Evolutionary conservation across 2,329 filamentous ascomycete species (phyloP), one percentile per base, ranked within the genome.

Genomic region (Lachnellula suecica): DNA sequence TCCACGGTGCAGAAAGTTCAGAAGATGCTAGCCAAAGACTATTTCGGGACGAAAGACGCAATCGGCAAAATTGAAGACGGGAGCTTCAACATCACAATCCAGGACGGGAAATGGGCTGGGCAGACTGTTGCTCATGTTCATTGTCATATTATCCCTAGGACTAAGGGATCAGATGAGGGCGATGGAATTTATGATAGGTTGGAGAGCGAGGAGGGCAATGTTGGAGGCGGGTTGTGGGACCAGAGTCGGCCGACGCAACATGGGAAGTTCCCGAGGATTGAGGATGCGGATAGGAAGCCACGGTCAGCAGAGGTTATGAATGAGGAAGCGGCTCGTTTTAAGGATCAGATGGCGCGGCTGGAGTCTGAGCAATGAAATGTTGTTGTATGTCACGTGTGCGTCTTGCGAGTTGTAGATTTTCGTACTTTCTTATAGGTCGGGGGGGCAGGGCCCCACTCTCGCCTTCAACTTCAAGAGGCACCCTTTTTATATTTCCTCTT

Each of bases 51-150:
- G 64, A 75, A 76, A 25, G 70, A 84, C 57, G 67, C 48, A 63
- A 17, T n/a, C 8, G 56, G 57, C 15, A 51, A 47, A 38, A 67
- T 71, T 9, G 71, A 79, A 29, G 87, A 84, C 5, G 84, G 89
- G 9, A 88, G 89, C 54, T 87, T 97, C 73, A 97, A 96, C 67
- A 85, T 99, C 45, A 92, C 93, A 0, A 81, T 99, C n/a, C 94
- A 99, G 70, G 94, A 99, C 70, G 94, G 94, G 19, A 75, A 78
- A 27, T 90, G 91, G 54, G 91, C 94, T 1, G 94, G 94, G 0
- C 94, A 99, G 79, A 96, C 91, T 52, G 93, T 99, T 41, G 79
- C 90, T 8, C 94, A 99, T 72, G 84, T 97, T 13, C 94, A 99
- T 72, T 88, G 91, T 23, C 94, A 99, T 73, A 82, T 97, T 44